These are phyloP conservation scores for Cystofilobasidium capitatum DNA, from an alignment of 768 basidiomycete genomes.

Conservation along the genomic window DNA sequence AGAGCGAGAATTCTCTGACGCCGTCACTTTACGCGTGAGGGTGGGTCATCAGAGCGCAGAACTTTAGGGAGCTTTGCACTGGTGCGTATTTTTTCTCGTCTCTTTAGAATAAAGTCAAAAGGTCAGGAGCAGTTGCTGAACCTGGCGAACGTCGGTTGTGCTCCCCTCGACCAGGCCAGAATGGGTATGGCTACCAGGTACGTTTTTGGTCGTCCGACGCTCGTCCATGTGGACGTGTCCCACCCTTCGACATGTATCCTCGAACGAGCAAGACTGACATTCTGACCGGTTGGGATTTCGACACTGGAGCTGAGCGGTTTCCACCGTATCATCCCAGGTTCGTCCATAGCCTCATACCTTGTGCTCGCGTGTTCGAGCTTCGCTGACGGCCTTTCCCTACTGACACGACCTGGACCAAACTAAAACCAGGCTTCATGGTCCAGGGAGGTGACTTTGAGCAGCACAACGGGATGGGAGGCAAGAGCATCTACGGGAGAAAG, in stretches of 20 bases:
- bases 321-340: not conserved
- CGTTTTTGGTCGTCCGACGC: too few relatives aligned
- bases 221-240: too few relatives aligned
- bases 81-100: too few relatives aligned
- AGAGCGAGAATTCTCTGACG: too few relatives aligned
- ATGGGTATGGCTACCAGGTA: not conserved
- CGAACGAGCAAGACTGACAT: too few relatives aligned
- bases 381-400: not conserved
- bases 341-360: not conserved
- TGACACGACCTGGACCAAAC: too few relatives aligned
- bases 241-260: too few relatives aligned
- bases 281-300: too few relatives aligned
- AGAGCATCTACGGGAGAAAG: conserved; percentile 37
- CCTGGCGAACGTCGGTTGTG: too few relatives aligned
- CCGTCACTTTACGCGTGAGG: not conserved
- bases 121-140: too few relatives aligned
- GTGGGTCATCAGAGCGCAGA: not conserved
- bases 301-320: not conserved
- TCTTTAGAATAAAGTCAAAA: too few relatives aligned
- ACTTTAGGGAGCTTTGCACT: not conserved
- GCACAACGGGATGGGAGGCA: conserved; percentile 40
- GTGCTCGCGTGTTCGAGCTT: not conserved
- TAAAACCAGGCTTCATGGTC: conserved; percentile 10
- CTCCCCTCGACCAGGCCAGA: not conserved
- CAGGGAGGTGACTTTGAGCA: conserved; percentile 66